Evolutionary conservation across 805 yeast species (phyloP), one percentile per base, ranked within the genome.

Genomic region (Starmerella stellata): DNA sequence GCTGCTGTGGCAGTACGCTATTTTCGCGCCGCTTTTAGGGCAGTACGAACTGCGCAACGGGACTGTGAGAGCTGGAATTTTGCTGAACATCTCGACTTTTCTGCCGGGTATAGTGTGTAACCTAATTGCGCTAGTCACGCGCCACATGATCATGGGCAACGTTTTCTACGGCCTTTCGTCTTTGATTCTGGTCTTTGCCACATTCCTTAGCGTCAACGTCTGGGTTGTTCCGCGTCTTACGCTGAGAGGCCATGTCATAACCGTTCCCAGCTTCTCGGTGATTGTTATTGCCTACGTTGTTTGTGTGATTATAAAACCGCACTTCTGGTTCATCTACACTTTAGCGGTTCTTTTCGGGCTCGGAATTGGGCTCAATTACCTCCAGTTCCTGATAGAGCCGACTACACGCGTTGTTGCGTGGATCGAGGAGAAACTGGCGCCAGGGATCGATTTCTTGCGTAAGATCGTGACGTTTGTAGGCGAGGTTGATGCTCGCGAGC

Each of bases 11-110:
- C 81, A 80, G 49, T 41, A 70, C 7, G 43, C 71, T 29, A 67
- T 76, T 1, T 52, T 82, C 34, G 61, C 68, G 41, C 68, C 76
- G 1, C 72, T 78, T 17, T 55, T 81, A 49, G 62, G 75, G 11
- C 62, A 64, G 37, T 82, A 75, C 56, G 95, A 82, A 61, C 60
- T 65, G 40, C 54, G 58, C 18, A 76, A 80, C 51, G 95, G 95
- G 4, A 81, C 95, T 0, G 77, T 82, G 2, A 72, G 80, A 56
- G 78, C 93, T 3, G 94, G 92, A 3, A 63, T 83, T 34, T 74
- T 82, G 14, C 61, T 83, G 40, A 82, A 81, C 54, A 52, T 78
- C 20, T 57, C 77, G 36, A 79, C 93, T 2, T 73, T 76, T 1
- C 56, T 71, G 3, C 67, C 87, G 2, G 94, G 78, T 3, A 51